Conservation (phyloP, 2,329 filamentous ascomycete species). For the Alternaria brassicicola region DNA sequence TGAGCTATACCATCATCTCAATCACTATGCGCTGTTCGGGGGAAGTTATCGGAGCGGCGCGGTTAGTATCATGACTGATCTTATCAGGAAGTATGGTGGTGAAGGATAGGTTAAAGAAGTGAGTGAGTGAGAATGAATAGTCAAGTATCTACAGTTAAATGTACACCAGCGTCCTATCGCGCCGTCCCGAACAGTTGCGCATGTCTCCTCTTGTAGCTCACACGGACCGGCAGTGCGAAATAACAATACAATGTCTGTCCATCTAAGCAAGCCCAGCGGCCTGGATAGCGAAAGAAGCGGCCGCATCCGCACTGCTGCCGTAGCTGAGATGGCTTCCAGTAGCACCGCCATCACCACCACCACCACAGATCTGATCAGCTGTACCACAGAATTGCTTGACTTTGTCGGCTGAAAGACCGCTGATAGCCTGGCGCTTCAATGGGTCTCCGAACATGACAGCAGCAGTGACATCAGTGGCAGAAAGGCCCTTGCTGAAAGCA, state of each 20-base stretch:
- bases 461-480: slow-evolving; percentile 30
- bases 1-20: slow-evolving; percentile 89
- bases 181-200: background rate
- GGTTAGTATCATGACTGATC: slow-evolving; percentile 75
- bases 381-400: slow-evolving; percentile 40
- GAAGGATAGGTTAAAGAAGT: background rate
- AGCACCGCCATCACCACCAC: slow-evolving; percentile 31
- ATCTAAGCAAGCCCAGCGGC: slow-evolving; percentile 30
- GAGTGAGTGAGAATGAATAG: slow-evolving; percentile 1
- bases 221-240: background rate
- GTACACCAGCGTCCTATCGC: background rate
- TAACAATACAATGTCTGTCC: background rate
- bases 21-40: slow-evolving; percentile 86
- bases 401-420: slow-evolving; percentile 25
- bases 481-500: slow-evolving; percentile 33
- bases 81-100: slow-evolving; percentile 72
- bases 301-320: slow-evolving; percentile 33
- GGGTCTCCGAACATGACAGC: slow-evolving; percentile 42
- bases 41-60: slow-evolving; percentile 78
- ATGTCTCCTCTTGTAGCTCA: background rate
- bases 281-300: slow-evolving; percentile 36
- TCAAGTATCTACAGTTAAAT: slow-evolving; percentile 14
- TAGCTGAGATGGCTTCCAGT: slow-evolving; percentile 40
- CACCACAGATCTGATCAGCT: slow-evolving; percentile 33
- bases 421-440: slow-evolving; percentile 34